Percentiles rank a stretch among this genome's conserved stretches.
Conservation (phyloP, 2,329 filamentous ascomycete species). For the Ceratocystis ficicola region DNA sequence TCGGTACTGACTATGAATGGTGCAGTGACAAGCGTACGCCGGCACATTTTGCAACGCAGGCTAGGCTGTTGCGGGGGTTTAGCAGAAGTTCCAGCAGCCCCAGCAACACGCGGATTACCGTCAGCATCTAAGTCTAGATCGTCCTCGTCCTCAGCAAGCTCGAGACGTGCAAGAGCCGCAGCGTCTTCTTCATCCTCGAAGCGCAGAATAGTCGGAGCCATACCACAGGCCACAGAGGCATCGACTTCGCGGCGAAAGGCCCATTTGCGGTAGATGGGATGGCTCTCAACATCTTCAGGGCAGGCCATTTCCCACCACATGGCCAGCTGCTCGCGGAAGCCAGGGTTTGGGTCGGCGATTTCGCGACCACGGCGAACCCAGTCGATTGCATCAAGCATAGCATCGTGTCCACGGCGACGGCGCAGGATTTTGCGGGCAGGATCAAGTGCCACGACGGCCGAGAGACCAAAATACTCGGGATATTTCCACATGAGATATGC, state of each 20-base stretch:
- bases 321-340: conserved; percentile 80
- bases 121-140: conserved; percentile 19
- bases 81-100: background rate
- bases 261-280: conserved; percentile 69
- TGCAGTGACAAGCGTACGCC: conserved; percentile 46
- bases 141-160: conserved; percentile 24
- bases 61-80: conserved; percentile 23
- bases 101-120: conserved; percentile 18
- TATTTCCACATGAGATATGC: conserved; percentile 71
- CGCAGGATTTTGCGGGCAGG: conserved; percentile 28
- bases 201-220: conserved; percentile 68
- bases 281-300: conserved; percentile 50
- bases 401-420: conserved; percentile 21
- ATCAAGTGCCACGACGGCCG: conserved; percentile 34
- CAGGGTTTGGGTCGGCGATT: conserved; percentile 76
- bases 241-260: conserved; percentile 44
- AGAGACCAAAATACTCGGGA: conserved; percentile 39
- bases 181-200: conserved; percentile 56
- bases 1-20: conserved; percentile 47
- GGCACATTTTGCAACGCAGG: conserved; percentile 83
- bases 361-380: conserved; percentile 58
- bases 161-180: conserved; percentile 30
- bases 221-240: conserved; percentile 53
- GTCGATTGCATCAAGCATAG: conserved; percentile 44
- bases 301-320: conserved; percentile 82